Conservation (phyloP, 2,329 filamentous ascomycete genomes). For the Xylariaceae sp. region DNA sequence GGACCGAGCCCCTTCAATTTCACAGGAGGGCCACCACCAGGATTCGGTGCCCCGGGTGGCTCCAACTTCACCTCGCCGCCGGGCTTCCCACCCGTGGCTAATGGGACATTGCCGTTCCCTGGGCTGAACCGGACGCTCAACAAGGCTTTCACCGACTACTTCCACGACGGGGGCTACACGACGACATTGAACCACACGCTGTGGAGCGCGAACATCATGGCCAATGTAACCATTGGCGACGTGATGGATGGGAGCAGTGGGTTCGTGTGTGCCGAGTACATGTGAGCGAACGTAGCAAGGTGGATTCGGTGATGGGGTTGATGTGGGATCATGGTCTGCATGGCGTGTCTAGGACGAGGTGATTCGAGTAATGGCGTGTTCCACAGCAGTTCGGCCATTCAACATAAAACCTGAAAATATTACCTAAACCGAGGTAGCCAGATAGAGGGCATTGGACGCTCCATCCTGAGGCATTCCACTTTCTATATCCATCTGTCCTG, state of each 20-base stretch:
- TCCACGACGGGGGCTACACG: slow-evolving; percentile 20
- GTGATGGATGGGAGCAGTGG: slow-evolving; percentile 19
- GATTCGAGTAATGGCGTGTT: no score
- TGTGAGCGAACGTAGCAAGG: not conserved
- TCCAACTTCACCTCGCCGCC: slow-evolving; percentile 7
- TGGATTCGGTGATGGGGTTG: no score
- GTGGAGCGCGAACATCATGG: slow-evolving; percentile 19
- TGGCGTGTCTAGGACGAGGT: no score
- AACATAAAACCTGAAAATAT: no score
- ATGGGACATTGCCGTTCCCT: slow-evolving; percentile 10
- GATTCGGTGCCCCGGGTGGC: not conserved
- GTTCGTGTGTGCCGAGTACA: slow-evolving; percentile 20
- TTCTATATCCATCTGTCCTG: no score
- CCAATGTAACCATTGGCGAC: slow-evolving; percentile 23
- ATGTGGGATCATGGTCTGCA: no score
- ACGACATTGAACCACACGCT: slow-evolving; percentile 25
- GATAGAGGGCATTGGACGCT: no score
- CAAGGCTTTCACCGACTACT: slow-evolving; percentile 17
- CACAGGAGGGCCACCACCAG: slow-evolving; percentile 8
- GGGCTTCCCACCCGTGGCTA: slow-evolving; percentile 3
- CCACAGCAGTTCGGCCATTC: no score
- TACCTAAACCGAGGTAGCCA: no score
- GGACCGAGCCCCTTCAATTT: slow-evolving; percentile 3
- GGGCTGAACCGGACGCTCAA: slow-evolving; percentile 7
- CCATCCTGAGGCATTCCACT: no score